Conservation (phyloP, 345 rosid genomes). For the Carallia brachiata region DNA sequence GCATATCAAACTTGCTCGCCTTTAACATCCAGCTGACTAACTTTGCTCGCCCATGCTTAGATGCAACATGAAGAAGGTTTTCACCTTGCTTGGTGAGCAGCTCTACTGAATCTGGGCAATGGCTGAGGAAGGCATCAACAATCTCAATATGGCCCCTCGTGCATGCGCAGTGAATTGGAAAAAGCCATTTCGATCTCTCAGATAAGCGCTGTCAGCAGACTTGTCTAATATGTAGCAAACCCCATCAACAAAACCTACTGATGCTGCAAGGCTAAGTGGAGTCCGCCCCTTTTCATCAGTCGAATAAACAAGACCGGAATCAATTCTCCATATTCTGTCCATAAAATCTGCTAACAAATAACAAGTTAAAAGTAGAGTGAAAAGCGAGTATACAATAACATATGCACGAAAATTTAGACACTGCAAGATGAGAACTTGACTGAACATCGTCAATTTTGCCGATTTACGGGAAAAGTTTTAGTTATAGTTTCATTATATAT, state of each 20-base stretch:
- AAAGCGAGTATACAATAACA: no score
- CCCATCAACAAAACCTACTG: not conserved
- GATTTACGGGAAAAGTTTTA: no score
- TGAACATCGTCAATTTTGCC: no score
- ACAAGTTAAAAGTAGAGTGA: no score
- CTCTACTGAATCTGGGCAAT: constrained; percentile 1
- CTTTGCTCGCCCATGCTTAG: not conserved
- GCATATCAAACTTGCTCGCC: constrained; percentile 1
- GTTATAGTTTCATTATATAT: no score
- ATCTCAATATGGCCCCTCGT: not conserved
- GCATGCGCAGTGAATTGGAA: constrained; percentile 10
- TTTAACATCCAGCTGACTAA: not conserved
- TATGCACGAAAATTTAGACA: no score
- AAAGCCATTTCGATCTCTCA: not conserved
- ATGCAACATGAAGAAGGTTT: constrained; percentile 12
- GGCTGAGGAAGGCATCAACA: not conserved
- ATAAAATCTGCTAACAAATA: no score
- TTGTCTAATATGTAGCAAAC: not conserved
- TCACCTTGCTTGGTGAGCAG: not conserved
- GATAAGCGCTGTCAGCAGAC: not conserved
- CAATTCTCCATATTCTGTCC: no score
- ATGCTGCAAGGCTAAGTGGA: constrained; percentile 14
- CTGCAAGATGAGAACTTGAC: no score
- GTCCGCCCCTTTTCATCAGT: not conserved
- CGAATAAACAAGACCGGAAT: no score